Conservation (phyloP, 2,329 filamentous ascomycete genomes). For the Cytospora schulzeri region DNA sequence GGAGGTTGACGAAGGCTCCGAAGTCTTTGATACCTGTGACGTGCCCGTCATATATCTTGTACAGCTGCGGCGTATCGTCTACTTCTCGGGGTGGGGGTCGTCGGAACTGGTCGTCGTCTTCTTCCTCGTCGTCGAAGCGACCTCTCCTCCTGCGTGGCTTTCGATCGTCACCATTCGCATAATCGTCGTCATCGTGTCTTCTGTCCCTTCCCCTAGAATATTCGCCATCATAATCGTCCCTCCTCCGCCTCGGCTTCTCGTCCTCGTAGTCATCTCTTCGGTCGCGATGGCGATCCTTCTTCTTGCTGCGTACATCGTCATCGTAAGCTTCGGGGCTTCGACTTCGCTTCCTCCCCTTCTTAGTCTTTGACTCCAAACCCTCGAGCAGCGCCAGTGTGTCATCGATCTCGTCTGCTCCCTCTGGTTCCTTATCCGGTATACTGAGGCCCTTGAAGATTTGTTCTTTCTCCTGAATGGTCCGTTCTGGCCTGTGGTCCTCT, state of each 20-base stretch:
- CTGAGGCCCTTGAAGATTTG: conserved; percentile 89
- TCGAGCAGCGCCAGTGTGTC: conserved; percentile 94
- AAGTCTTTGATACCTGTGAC: conserved; percentile 95
- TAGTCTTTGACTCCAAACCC: conserved; percentile 71
- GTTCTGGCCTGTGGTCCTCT: conserved; percentile 43
- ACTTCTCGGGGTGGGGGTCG: conserved; percentile 71
- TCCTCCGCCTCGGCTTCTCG: conserved; percentile 29
- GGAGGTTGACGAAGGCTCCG: conserved; percentile 91
- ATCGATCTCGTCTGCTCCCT: conserved; percentile 70
- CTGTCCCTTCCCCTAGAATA: conserved; percentile 49
- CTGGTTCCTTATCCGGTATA: conserved; percentile 72
- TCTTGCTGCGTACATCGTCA: conserved; percentile 53
- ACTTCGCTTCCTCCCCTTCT: conserved; percentile 41
- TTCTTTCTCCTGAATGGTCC: conserved; percentile 69
- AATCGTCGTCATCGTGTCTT: conserved; percentile 56
- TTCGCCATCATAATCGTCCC: conserved; percentile 33
- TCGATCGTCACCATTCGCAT: conserved; percentile 53
- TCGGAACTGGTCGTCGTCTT: conserved; percentile 62
- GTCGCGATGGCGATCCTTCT: conserved; percentile 44
- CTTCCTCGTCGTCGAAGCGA: conserved; percentile 44
- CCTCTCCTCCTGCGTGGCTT: conserved; percentile 46
- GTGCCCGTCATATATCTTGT: conserved; percentile 87
- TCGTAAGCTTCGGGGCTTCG: conserved; percentile 47
- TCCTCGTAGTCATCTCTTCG: conserved; percentile 41
- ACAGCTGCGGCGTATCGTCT: conserved; percentile 77